A percentile compares a stretch with the other conserved stretches of the same genome.
Evolutionary conservation across 108 stramenopile species (phyloP).

Genomic region (Hondaea fermentalgiana): DNA sequence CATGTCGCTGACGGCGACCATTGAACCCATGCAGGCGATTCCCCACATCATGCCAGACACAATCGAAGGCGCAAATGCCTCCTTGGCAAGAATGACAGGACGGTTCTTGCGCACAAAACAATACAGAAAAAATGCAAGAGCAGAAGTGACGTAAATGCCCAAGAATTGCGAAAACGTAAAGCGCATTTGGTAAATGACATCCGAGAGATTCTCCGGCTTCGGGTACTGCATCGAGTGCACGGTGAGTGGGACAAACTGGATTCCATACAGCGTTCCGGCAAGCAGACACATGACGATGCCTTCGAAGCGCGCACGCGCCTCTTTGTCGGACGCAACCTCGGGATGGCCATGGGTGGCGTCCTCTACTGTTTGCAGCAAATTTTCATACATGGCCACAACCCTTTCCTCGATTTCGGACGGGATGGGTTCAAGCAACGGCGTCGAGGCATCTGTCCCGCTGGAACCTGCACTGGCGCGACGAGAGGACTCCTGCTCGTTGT

Average conservation of each 20-base stretch:
- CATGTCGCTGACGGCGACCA: not conserved
- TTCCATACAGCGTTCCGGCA: not conserved
- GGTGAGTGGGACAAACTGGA: not conserved
- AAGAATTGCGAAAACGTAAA: constrained; percentile 1
- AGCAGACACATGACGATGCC: not conserved
- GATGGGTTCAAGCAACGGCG: not conserved
- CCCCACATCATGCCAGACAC: not conserved
- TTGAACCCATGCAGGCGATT: not conserved
- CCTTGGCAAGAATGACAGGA: not conserved
- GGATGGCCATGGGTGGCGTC: not conserved
- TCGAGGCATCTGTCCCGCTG: not conserved
- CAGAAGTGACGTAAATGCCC: not conserved
- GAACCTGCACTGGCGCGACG: too few relatives aligned
- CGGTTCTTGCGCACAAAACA: not conserved
- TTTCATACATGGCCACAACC: not conserved
- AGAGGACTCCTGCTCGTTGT: too few relatives aligned
- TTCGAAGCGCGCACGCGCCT: not conserved
- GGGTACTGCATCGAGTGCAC: not conserved
- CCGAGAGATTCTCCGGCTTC: not conserved
- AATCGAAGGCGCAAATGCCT: not conserved
- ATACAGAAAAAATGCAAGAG: not conserved
- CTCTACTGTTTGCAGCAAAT: not conserved
- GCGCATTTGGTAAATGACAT: not conserved
- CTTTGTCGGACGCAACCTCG: not conserved
- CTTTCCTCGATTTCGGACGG: not conserved